These are phyloP conservation scores for Pseudonectria buxi DNA, from an alignment of 2,329 filamentous ascomycete genomes.

Conservation along the genomic window DNA sequence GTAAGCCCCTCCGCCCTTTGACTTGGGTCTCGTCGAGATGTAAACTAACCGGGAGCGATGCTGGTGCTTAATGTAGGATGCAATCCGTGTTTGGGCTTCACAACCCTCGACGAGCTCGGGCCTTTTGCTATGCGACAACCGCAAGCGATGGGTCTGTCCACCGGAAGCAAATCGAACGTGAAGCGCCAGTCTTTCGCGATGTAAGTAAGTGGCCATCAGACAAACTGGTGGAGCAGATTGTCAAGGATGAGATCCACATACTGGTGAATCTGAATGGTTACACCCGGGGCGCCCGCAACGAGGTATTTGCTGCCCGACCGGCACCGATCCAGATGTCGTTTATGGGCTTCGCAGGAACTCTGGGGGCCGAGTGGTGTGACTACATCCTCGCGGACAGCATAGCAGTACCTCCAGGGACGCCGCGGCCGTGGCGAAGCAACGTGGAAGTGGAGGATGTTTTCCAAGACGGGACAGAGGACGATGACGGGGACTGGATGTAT, in stretches of 20 bases:
- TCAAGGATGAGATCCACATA: conserved; percentile 84
- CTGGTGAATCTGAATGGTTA: conserved; percentile 98
- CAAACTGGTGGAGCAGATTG: conserved; percentile 76
- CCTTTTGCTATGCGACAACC: conserved; percentile 94
- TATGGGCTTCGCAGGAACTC: conserved; percentile 95
- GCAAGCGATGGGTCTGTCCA: conserved; percentile 83
- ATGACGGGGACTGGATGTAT: conserved; percentile 81
- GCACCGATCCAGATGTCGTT: conserved; percentile 99
- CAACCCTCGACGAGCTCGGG: conserved; percentile 63
- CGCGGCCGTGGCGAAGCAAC: conserved; percentile 74
- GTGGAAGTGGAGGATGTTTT: conserved; percentile 65
- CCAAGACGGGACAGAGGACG: conserved; percentile 57
- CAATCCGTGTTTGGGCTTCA: conserved; percentile 97
- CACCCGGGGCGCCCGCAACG: conserved; percentile 91
- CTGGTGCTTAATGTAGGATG: conserved; percentile 51
- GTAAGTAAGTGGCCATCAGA: conserved; percentile 83
- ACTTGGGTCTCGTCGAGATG: no score
- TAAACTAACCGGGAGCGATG: no score
- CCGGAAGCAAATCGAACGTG: conserved; percentile 84
- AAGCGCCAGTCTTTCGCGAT: conserved; percentile 86
- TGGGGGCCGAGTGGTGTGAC: conserved; percentile 97
- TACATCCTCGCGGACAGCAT: conserved; percentile 88
- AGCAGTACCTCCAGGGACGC: conserved; percentile 73
- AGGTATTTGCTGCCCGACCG: conserved; percentile 90
- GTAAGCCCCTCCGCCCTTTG: conserved; percentile 31